A percentile compares a stretch with the other conserved stretches of the same genome.
Evolutionary conservation across 805 yeast genomes (phyloP).

Genomic region (Candida sakaeoensis): DNA sequence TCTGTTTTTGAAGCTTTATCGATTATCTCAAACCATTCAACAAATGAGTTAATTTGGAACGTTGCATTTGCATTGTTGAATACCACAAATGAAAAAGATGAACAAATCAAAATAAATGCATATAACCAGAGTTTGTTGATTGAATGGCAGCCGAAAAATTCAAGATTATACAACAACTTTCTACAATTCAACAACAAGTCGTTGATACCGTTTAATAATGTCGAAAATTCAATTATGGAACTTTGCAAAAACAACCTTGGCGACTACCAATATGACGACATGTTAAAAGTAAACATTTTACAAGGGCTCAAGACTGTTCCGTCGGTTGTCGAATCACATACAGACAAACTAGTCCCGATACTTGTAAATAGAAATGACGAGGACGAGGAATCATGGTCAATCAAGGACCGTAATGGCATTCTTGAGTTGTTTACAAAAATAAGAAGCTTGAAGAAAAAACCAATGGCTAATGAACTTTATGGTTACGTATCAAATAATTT

Average conservation of each 20-base stretch:
- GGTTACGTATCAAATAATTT: constrained; percentile 46
- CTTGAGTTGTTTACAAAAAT: constrained; percentile 63
- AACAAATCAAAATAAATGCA: constrained; percentile 7
- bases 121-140: constrained; percentile 11
- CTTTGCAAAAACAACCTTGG: constrained; percentile 34
- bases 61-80: constrained; percentile 36
- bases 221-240: constrained; percentile 34
- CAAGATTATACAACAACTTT: constrained; percentile 42
- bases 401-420: constrained; percentile 53
- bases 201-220: constrained; percentile 26
- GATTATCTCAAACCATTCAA: constrained; percentile 21
- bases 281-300: constrained; percentile 54
- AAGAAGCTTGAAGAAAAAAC: constrained; percentile 55
- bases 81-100: constrained; percentile 15
- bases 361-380: constrained; percentile 38
- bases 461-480: constrained; percentile 51
- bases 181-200: constrained; percentile 19
- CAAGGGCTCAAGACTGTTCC: constrained; percentile 59
- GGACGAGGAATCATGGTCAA: constrained; percentile 38
- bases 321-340: constrained; percentile 62
- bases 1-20: constrained; percentile 64
- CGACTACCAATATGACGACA: constrained; percentile 35
- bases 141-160: constrained; percentile 44
- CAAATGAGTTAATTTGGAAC: constrained; percentile 53
- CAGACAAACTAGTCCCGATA: constrained; percentile 53